Percentiles rank a stretch among this genome's conserved stretches.
Evolutionary conservation across 2,329 filamentous ascomycete species (phyloP).

Genomic region (Fusarium fujikuroi): DNA sequence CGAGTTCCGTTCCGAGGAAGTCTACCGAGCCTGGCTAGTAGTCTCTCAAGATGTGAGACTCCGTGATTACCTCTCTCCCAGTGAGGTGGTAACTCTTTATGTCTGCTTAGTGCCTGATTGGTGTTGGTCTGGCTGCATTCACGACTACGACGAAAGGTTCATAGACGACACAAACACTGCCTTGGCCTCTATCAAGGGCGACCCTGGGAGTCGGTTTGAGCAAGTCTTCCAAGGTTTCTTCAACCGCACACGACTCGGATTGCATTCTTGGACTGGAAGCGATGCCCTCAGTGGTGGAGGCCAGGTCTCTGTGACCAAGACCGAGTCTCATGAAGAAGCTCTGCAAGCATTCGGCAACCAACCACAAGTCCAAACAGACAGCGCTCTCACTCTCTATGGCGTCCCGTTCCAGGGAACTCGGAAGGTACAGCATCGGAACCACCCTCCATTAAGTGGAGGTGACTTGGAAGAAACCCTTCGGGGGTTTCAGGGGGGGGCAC

Average conservation of each 20-base stretch:
- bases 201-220: background rate
- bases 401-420: background rate
- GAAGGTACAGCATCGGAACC: background rate
- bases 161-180: background rate
- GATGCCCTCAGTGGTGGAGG: background rate
- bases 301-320: background rate
- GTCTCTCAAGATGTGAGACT: background rate
- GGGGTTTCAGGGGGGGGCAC: background rate
- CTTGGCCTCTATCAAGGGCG: background rate
- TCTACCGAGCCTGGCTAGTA: conserved; percentile 38
- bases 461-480: background rate
- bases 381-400: background rate
- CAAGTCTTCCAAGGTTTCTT: background rate
- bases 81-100: conserved; percentile 2
- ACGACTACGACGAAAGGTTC: background rate
- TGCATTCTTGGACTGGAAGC: conserved; percentile 6
- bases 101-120: conserved; percentile 7
- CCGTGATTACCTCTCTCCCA: background rate
- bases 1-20: conserved; percentile 39
- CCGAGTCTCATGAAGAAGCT: background rate
- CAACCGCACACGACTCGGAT: background rate
- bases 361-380: background rate
- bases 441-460: background rate
- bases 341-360: background rate
- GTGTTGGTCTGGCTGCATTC: background rate